Base-by-base conservation (phyloP, 2,329 filamentous ascomycete species). In the Aspergillus pseudoglaucus region DNA sequence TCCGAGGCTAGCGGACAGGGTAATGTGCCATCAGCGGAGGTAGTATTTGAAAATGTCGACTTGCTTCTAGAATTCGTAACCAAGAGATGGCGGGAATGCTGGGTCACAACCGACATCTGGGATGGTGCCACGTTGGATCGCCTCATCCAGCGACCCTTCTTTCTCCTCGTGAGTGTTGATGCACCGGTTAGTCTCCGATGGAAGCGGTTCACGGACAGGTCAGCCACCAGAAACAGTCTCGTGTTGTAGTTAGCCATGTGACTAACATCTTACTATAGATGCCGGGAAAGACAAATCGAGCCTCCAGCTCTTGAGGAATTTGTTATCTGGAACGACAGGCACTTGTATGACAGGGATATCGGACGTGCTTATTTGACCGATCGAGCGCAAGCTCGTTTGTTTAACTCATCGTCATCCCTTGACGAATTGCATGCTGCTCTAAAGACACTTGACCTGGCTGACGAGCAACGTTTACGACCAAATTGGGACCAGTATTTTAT, bases 401-500 rank as follows among this genome's bases (percentile, higher is more conserved):
- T 97, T 59, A 98, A 98, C 74, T 85, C 87, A 2, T 87, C 87
- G 0, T 76, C 81, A 14, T 85, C 84, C 22, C 71, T 95, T 1
- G 73, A 81, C 8, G 79, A 85, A 56, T 78, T 97, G 5, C 83
- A 89, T 65, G 75, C 78, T 3, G 84, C 87, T 7, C 80, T 98
- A 1, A 77, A 80, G 43, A 79, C 81, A 42, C 78, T 96, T 6
- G 81, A 95, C 64, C 80, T 98, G 22, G 78, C 85, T 1, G 84
- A 93, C 61, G 79, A 85, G 30, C 80, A 87, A 58, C 85, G 93
- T 2, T 77, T 98, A 32, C 83, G 93, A 1, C 93, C 93, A 1
- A 84, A 82, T 43, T 98, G 93, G 93, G 93, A 98, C 69, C 84
- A 87, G 60, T 98, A 98, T 73, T 98, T 98, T 65, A 98, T 98